Evolutionary conservation across 768 basidiomycete genomes (phyloP), one percentile per base, ranked within the genome.

Genomic region (Lactarius psammicola): DNA sequence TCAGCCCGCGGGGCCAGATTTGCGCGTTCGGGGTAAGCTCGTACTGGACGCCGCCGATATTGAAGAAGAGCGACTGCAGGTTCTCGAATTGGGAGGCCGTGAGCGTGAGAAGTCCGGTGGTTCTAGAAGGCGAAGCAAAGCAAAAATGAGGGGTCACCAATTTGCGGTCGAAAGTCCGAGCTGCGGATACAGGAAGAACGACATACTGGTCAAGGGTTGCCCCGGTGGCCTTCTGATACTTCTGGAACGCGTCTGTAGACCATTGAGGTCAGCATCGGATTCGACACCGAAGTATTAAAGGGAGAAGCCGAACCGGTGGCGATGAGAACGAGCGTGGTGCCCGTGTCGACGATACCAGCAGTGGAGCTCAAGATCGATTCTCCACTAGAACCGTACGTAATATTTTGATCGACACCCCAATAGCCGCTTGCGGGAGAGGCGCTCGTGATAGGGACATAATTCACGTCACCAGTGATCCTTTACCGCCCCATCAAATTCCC

Each of bases 1-100:
- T 89, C 66, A 85, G 77, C 3, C 77, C 70, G 55, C 85, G 83
- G 0, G 87, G 87, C 86, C 87, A 89, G 67, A 87, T 84, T 78
- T 90, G 88, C 3, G 85, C 87, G 70, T 88, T 86, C 18, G 84
- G 72, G 2, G 83, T 85, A 61, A 89, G 68, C 73, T 84, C 83
- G 69, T 80, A 87, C 10, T 79, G 80, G 20, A 75, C 75, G 82
- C 84, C 65, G 49, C 55, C 83, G 57, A 87, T 84, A 40, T 73
- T 69, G 74, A 88, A 85, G 76, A 79, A 79, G 34, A 87, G 64
- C 72, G 78, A 82, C 74, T 85, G 68, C 66, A 87, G 74, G 17
- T 79, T 76, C 2, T 73, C 46, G 65, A 81, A 85, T 72, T 87
- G 83, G 13, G 67, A 66, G 44, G 79, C 72, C 0, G 83, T 84